Conservation (phyloP, 805 yeast species). For the Saturnispora halmiae region DNA sequence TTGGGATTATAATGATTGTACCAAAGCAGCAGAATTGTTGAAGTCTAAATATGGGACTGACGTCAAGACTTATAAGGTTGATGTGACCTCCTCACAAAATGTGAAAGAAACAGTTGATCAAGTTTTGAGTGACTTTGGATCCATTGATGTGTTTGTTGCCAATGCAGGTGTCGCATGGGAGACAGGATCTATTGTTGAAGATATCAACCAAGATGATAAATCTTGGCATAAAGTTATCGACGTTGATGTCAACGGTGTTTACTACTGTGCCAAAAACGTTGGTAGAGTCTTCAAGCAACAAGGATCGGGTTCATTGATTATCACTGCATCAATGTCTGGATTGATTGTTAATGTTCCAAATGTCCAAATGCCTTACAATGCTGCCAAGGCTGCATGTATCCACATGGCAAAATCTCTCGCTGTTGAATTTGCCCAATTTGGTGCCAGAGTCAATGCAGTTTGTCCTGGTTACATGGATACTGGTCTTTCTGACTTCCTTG, state of each 20-base stretch:
- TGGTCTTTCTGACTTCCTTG: conserved; percentile 46
- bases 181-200: conserved; percentile 48
- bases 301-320: conserved; percentile 67
- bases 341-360: conserved; percentile 84
- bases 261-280: conserved; percentile 65
- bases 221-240: conserved; percentile 62
- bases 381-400: conserved; percentile 78
- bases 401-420: conserved; percentile 75
- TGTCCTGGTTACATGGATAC: conserved; percentile 82
- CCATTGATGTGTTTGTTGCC: conserved; percentile 35
- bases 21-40: conserved; percentile 12
- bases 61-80: conserved; percentile 23
- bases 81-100: conserved; percentile 25
- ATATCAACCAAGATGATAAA: conserved; percentile 18
- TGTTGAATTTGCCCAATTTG: conserved; percentile 85
- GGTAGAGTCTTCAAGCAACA: conserved; percentile 68
- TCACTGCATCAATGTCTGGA: conserved; percentile 90
- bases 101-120: conserved; percentile 27
- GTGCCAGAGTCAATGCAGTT: conserved; percentile 65
- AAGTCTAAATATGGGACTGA: conserved; percentile 11
- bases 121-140: conserved; percentile 29
- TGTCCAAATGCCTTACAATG: conserved; percentile 77
- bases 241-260: conserved; percentile 72
- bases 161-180: conserved; percentile 68
- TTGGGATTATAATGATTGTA: conserved; percentile 22